Conservation (phyloP, 2,329 filamentous ascomycete genomes). For the Ascochyta rabiei region DNA sequence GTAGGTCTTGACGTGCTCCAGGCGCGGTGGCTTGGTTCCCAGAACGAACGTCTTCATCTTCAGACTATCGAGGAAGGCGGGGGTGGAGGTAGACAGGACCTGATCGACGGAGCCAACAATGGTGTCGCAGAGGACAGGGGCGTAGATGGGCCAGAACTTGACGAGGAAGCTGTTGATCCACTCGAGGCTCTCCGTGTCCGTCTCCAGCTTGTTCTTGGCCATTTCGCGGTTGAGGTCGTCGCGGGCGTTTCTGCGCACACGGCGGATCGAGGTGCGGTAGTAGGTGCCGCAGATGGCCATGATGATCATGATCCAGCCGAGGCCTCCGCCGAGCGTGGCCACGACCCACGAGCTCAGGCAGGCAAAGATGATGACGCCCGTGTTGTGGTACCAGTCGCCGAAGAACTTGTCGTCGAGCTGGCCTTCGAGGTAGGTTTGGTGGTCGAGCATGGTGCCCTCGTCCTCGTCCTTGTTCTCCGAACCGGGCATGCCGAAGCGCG, state of each 20-base stretch:
- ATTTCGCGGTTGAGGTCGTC: conserved; percentile 92
- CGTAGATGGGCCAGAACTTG: conserved; percentile 99
- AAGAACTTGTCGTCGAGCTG: conserved; percentile 88
- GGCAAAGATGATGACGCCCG: conserved; percentile 90
- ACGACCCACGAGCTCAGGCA: conserved; percentile 90
- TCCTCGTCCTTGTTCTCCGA: conserved; percentile 60
- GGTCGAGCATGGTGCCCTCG: conserved; percentile 76
- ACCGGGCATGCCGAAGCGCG: conserved; percentile 70
- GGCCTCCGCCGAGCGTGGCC: conserved; percentile 84
- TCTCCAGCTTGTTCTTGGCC: conserved; percentile 84
- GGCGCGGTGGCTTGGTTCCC: conserved; percentile 89
- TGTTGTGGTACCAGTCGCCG: conserved; percentile 98
- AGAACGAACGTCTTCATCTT: conserved; percentile 93
- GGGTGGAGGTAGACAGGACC: conserved; percentile 89
- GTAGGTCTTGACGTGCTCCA: conserved; percentile 98
- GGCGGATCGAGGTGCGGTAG: conserved; percentile 92
- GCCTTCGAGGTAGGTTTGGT: conserved; percentile 84
- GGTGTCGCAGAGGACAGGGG: conserved; percentile 88
- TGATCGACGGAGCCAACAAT: conserved; percentile 95
- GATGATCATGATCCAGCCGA: conserved; percentile 91
- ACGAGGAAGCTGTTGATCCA: conserved; percentile 99
- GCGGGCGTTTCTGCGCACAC: conserved; percentile 92
- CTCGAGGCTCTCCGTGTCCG: conserved; percentile 88
- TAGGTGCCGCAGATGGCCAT: conserved; percentile 94
- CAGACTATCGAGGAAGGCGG: conserved; percentile 89